Evolutionary conservation across 2,329 filamentous ascomycete species (phyloP), one percentile per base, ranked within the genome.

Genomic region (Sporothrix globosa): DNA sequence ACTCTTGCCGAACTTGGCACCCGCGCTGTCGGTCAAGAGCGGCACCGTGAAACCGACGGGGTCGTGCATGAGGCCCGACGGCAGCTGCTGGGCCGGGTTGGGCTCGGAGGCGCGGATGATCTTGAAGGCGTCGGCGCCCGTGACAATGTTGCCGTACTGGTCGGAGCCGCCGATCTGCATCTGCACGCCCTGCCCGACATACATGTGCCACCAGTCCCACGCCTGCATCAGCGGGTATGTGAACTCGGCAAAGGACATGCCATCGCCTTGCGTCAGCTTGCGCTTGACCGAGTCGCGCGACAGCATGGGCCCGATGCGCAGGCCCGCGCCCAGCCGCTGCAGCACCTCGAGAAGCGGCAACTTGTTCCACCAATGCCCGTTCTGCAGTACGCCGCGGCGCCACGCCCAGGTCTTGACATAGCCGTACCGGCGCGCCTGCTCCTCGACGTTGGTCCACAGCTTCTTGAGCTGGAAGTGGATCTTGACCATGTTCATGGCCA

Each of bases 181-280:
- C 77, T 94, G 90, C 11, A 93, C 85, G 63, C 86, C 86, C 30
- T 85, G 84, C 61, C 87, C 85, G 72, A 76, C 79, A 80, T 92
- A 96, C 82, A 98, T 86, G 75, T 92, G 86, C 92, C 92, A 98
- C 88, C 94, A 99, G 79, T 99, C 96, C 91, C 94, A 98, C 27
- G 91, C 93, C 79, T 99, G 96, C 76, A 98, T 88, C 19, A 99
- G 82, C 0, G 96, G 96, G 77, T 99, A 99, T 54, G 89, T 87
- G 79, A 99, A 97, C 78, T 99, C 96, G 48, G 92, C 90, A 76
- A 96, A 91, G 0, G 94, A 96, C 91, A 99, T 95, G 75, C 96
- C 96, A 73, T 96, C 92, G 50, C 93, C 92, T 68, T 89, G 89
- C n/a, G 87, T 86, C 84, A 98, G 86, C 77, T 93, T 92, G 70